phyloP scores from a whole-genome alignment of 1,139 yeast species.

The Lodderomyces elongisporus region DNA sequence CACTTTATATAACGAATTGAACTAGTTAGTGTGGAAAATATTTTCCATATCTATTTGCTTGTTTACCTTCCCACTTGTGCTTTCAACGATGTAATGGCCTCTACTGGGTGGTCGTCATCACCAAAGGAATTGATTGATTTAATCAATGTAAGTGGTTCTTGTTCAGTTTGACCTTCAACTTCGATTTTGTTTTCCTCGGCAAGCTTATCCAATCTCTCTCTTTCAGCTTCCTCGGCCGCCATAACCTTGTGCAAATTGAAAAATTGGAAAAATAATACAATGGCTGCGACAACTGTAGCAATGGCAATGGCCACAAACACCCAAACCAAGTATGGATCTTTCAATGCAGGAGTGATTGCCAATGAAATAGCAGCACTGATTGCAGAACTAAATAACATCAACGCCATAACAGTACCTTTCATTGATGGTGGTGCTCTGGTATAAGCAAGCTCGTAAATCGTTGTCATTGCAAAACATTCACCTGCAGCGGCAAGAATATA shows the following conservation, averaged over 20 bases:
- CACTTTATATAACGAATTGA: too few species aligned
- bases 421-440: conserved; percentile 62
- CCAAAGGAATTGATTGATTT: neutral
- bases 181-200: conserved; percentile 8
- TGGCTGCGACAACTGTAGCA: conserved; percentile 41
- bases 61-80: neutral
- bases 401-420: conserved; percentile 66
- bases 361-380: conserved; percentile 55
- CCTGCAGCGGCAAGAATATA: conserved; percentile 58
- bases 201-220: conserved; percentile 16
- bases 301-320: conserved; percentile 49
- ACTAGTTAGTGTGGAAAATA: too few species aligned
- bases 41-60: too few species aligned
- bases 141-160: neutral
- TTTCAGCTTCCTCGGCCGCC: conserved; percentile 37
- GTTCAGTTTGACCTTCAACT: too few species aligned
- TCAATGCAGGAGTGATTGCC: conserved; percentile 50
- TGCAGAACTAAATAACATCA: conserved; percentile 58
- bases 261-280: conserved; percentile 41
- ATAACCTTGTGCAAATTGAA: conserved; percentile 50
- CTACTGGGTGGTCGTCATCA: neutral
- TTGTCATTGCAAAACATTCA: conserved; percentile 64
- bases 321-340: conserved; percentile 52
- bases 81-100: neutral
- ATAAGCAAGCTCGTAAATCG: conserved; percentile 69